Evolutionary conservation across 2,329 filamentous ascomycete species (phyloP).

Genomic region (Microascus cirrosus): DNA sequence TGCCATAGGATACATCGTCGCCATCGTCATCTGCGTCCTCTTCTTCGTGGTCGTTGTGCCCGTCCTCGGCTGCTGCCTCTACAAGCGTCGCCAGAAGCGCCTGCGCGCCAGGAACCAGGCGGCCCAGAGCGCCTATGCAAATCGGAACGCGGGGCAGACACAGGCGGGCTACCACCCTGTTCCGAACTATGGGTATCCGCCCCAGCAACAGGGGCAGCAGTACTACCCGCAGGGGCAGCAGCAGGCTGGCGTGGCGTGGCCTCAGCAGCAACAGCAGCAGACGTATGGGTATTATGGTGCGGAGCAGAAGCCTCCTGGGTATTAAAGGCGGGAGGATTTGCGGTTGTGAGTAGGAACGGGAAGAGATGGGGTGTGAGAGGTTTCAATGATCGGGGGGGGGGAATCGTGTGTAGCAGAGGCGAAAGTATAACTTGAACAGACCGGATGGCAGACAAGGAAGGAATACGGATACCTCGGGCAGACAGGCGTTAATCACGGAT

Average conservation of each 20-base stretch:
- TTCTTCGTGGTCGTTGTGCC: conserved; percentile 5
- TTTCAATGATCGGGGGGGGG: background rate
- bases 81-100: conserved; percentile 1
- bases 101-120: conserved; percentile 1
- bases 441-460: too few relatives aligned
- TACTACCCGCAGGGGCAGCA: background rate
- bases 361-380: too few relatives aligned
- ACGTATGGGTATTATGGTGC: background rate
- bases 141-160: background rate
- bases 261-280: background rate
- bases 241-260: too few relatives aligned
- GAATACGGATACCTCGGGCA: too few relatives aligned
- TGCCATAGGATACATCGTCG: conserved; percentile 5
- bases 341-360: too few relatives aligned
- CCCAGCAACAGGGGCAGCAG: background rate
- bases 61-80: conserved; percentile 4
- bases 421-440: too few relatives aligned
- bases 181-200: background rate
- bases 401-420: too few relatives aligned
- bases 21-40: conserved; percentile 2
- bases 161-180: background rate
- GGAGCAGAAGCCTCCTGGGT: background rate
- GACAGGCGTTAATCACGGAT: too few relatives aligned
- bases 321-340: too few relatives aligned
- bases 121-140: background rate